These are phyloP conservation scores for Salix suchowensis DNA, from an alignment of 345 rosid species.

Conservation along the genomic window DNA sequence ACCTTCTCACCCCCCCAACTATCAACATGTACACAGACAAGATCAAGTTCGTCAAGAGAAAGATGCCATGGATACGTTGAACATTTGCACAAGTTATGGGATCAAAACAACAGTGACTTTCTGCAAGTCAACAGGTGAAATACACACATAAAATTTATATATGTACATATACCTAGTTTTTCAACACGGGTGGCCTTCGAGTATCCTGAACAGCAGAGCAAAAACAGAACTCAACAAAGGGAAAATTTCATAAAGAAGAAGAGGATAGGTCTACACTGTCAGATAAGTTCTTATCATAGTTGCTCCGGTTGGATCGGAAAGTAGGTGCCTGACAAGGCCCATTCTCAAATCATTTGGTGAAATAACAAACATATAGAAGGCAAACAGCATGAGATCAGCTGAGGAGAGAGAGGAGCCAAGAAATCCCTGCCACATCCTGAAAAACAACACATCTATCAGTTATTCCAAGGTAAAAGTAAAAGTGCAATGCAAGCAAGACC, in stretches of 20 bases:
- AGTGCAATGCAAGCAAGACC: not conserved
- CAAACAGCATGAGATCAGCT: constrained; percentile 68
- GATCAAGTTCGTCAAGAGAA: too few relatives aligned
- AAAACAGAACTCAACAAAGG: constrained; percentile 5
- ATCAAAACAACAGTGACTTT: not conserved
- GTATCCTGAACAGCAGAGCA: not conserved
- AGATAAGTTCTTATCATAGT: constrained; percentile 88
- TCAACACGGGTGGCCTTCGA: not conserved
- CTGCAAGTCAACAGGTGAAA: not conserved
- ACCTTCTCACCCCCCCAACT: too few relatives aligned
- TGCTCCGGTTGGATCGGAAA: constrained; percentile 88
- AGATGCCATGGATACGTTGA: not conserved
- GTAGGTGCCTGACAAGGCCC: constrained; percentile 69
- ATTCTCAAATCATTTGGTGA: constrained; percentile 74
- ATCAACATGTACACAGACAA: too few relatives aligned
- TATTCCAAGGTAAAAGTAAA: not conserved
- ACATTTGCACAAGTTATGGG: not conserved
- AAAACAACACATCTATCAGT: not conserved
- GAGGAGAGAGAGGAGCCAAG: constrained; percentile 87
- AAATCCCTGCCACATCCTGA: constrained; percentile 97
- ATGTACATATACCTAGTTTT: constrained; percentile 10
- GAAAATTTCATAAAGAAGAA: not conserved
- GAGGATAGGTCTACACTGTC: constrained; percentile 18
- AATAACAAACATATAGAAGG: constrained; percentile 75
- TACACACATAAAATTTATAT: constrained; percentile 7